phyloP scores from a whole-genome alignment of 345 rosid genomes.

The Reutealis trisperma region DNA sequence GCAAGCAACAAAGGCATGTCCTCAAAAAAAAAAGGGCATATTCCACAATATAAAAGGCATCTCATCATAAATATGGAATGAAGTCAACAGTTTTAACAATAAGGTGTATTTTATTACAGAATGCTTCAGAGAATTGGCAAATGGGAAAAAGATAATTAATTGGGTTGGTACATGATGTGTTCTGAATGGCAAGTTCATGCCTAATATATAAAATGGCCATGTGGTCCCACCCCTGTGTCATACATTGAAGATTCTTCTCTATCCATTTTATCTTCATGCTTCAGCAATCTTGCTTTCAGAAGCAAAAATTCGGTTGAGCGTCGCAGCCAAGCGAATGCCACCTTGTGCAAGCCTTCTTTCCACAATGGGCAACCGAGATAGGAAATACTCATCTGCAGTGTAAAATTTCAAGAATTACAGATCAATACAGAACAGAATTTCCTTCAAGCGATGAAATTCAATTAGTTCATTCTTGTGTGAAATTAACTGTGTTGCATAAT shows the following conservation, averaged over 20 bases:
- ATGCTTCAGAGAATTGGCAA: conserved; percentile 28
- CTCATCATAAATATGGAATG: neutral
- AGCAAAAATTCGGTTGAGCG: conserved; percentile 74
- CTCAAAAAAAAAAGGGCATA: too few relatives aligned
- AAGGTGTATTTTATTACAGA: neutral
- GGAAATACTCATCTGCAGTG: conserved; percentile 67
- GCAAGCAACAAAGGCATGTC: conserved; percentile 29
- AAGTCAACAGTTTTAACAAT: conserved; percentile 8
- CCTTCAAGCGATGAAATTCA: neutral
- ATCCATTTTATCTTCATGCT: conserved; percentile 32
- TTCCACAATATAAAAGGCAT: conserved; percentile 29
- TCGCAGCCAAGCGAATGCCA: conserved; percentile 78
- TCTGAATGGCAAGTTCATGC: conserved; percentile 1
- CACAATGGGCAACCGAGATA: conserved; percentile 75
- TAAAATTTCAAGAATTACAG: conserved; percentile 13
- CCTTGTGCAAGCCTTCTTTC: conserved; percentile 86
- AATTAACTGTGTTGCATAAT: neutral
- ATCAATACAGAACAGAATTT: neutral
- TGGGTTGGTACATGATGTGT: neutral
- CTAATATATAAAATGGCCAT: conserved; percentile 25
- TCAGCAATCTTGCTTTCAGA: conserved; percentile 39
- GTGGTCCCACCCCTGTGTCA: conserved; percentile 31
- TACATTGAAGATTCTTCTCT: conserved; percentile 25
- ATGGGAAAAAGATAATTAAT: neutral
- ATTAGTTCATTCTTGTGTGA: neutral